Percentiles rank a stretch among this genome's conserved stretches.
phyloP scores from a whole-genome alignment of 495 filamentous ascomycete species.

The Penicillium taxi region DNA sequence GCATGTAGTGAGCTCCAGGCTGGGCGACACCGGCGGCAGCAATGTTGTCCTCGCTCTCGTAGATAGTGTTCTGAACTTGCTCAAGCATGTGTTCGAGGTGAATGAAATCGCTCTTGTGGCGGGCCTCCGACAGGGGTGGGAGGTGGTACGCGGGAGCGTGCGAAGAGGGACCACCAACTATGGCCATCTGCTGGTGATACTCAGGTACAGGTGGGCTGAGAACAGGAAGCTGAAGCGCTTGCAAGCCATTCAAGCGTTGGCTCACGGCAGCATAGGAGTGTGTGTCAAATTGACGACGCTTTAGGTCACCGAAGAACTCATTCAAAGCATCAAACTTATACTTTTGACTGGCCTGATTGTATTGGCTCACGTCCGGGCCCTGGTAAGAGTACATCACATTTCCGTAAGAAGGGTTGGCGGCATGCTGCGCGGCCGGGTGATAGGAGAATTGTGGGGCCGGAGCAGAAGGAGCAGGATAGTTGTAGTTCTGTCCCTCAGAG shows the following conservation, averaged over 20 bases:
- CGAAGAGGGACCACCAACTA: constrained; percentile 36
- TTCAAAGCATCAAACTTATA: constrained; percentile 81
- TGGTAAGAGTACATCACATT: constrained; percentile 63
- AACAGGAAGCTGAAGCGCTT: constrained; percentile 61
- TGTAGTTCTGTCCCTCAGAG: constrained; percentile 40
- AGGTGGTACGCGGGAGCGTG: constrained; percentile 58
- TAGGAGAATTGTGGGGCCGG: too few relatives aligned
- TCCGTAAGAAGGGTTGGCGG: constrained; percentile 52
- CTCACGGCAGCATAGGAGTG: constrained; percentile 75
- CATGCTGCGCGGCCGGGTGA: constrained; percentile 39
- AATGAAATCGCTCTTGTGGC: constrained; percentile 86
- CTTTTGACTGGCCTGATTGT: constrained; percentile 65
- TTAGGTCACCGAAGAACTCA: constrained; percentile 87
- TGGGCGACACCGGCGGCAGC: constrained; percentile 68
- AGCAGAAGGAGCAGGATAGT: constrained; percentile 45
- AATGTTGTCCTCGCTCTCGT: constrained; percentile 76
- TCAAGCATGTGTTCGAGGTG: constrained; percentile 89
- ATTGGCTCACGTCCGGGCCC: constrained; percentile 37
- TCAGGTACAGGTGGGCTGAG: constrained; percentile 55
- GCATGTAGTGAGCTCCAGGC: constrained; percentile 57
- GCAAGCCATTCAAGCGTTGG: constrained; percentile 66
- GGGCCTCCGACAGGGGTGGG: constrained; percentile 74
- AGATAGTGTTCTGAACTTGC: constrained; percentile 89
- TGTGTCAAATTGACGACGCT: constrained; percentile 81
- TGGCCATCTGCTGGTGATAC: constrained; percentile 53